Evolutionary conservation across 2,329 filamentous ascomycete species (phyloP), one percentile per base, ranked within the genome.

Genomic region (Cladosporium sp.): DNA sequence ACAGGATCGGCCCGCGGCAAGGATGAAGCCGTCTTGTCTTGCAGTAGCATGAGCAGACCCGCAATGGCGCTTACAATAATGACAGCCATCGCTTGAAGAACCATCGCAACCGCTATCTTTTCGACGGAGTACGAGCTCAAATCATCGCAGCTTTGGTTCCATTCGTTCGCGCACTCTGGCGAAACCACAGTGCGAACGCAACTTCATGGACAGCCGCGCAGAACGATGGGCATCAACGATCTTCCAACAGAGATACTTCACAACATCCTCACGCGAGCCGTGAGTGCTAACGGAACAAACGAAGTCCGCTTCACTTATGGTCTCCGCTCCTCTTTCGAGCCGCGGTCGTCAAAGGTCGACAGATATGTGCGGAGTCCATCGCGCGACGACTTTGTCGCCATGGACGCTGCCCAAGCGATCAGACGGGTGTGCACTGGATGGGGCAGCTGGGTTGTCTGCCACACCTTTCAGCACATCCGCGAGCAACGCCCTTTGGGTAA

Each of bases 381-480:
- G 13, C 75, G 74, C 8, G 70, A 74, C 37, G 76, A 79, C 61
- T 70, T 74, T 46, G 67, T 78, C 43, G 71, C 72, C 56, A 80
- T 77, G 77, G 74, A 77, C 56, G 69, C 75, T 32, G 75, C 74
- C 19, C 65, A 69, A 33, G 66, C 72, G 11, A 71, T 80, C 46
- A 73, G 77, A 40, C 70, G 72, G 11, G 76, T 77, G 28, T 77
- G 74, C 66, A 68, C 68, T 51, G 60, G 63, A 55, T 80, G 77
- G 77, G 77, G 79, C 60, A 69, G 77, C 48, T 80, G 77, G 77
- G 71, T 75, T 14, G 62, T 78, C 55, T 68, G 70, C 37, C 77
- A 77, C 64, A 73, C 76, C 53, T 65, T 79, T 61, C 73, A 72
- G 60, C 72, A 76, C 45, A 64, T 80, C 49, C 77, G 77, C 58